These are phyloP conservation scores for Fusarium gaditjirri DNA, from an alignment of 2,329 filamentous ascomycete species.

Conservation along the genomic window DNA sequence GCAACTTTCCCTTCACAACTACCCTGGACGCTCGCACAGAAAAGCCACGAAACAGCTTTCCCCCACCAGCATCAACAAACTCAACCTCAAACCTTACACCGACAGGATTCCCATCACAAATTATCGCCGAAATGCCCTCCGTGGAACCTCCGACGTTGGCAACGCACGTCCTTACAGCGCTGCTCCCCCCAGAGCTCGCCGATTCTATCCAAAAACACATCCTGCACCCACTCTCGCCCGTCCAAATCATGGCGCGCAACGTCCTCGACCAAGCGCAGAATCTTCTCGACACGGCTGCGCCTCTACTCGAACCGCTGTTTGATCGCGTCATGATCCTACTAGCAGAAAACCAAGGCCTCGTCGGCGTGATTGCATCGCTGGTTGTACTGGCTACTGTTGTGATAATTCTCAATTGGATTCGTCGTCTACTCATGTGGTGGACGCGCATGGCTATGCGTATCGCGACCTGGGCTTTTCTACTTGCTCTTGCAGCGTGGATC, in stretches of 20 bases:
- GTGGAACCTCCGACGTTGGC: slow-evolving; percentile 49
- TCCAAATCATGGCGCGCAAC: slow-evolving; percentile 55
- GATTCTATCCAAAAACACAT: slow-evolving; percentile 59
- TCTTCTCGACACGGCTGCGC: slow-evolving; percentile 49
- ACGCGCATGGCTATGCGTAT: slow-evolving; percentile 72
- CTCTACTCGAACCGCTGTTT: slow-evolving; percentile 56
- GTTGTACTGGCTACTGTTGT: slow-evolving; percentile 63
- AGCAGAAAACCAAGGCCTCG: slow-evolving; percentile 49
- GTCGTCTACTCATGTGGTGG: slow-evolving; percentile 80
- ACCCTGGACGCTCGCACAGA: slow-evolving; percentile 26
- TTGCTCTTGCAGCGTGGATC: slow-evolving; percentile 64
- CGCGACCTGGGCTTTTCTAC: slow-evolving; percentile 71
- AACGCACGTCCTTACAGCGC: slow-evolving; percentile 50
- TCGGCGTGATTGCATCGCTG: slow-evolving; percentile 48
- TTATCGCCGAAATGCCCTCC: slow-evolving; percentile 19
- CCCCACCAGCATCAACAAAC: slow-evolving; percentile 11
- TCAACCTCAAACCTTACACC: slow-evolving; percentile 7
- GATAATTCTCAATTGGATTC: slow-evolving; percentile 76
- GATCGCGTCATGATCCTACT: slow-evolving; percentile 52
- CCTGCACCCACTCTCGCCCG: slow-evolving; percentile 57
- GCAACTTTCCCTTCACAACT: slow-evolving; percentile 26
- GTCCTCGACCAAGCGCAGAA: slow-evolving; percentile 46
- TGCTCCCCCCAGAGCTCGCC: slow-evolving; percentile 59
- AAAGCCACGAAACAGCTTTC: slow-evolving; percentile 31
- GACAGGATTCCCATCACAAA: neutral